Evolutionary conservation across 768 basidiomycete genomes (phyloP), one percentile per base, ranked within the genome.

Genomic region (Naganishia onofrii): DNA sequence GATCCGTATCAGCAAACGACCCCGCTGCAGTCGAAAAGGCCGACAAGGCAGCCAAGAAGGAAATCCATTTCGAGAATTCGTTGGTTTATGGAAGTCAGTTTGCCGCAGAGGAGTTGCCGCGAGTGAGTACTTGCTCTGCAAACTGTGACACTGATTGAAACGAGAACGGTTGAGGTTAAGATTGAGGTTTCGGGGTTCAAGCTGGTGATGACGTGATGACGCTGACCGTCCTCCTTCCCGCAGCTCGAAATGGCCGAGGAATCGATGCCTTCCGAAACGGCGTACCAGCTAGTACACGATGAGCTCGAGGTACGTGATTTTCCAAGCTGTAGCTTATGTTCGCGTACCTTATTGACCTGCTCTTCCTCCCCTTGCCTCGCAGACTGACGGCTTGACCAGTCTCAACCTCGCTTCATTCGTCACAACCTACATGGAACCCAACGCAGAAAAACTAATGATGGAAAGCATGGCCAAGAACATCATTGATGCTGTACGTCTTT

Each of bases 321-420:
- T 15, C 53, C 1, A n/a, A 23, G 23, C 36, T 2, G 10, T 36
- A 19, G 15, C 58, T 34, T 58, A 12, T 19, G 21, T 7, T 28
- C 28, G n/a, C n/a, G n/a, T n/a, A n/a, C 31, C 3, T 7, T 12
- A 21, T 7, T 58, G 31, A 34, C n/a, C 19, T 58, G 34, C 12
- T n/a, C 9, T 38, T 6, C 21, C 8, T 2, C 7, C 36, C 26
- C 26, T 19, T 36, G 5, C 17, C 7, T 21, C 12, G 26, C 42
- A 69, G 70, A 55, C 53, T 26, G 67, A 69, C 42, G 71, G 74
- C n/a, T 69, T 71, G 4, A 72, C 74, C 0, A 69, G 70, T 19
- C 46, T 74, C 34, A 74, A 74, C 68, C 38, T 74, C 44, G 71
- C 71, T 12, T 74, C 74, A 10, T 74, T 72, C 66, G 74, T 74